These are phyloP conservation scores for Cyclotella distinguenda DNA, from an alignment of 108 stramenopile genomes.

Conservation along the genomic window DNA sequence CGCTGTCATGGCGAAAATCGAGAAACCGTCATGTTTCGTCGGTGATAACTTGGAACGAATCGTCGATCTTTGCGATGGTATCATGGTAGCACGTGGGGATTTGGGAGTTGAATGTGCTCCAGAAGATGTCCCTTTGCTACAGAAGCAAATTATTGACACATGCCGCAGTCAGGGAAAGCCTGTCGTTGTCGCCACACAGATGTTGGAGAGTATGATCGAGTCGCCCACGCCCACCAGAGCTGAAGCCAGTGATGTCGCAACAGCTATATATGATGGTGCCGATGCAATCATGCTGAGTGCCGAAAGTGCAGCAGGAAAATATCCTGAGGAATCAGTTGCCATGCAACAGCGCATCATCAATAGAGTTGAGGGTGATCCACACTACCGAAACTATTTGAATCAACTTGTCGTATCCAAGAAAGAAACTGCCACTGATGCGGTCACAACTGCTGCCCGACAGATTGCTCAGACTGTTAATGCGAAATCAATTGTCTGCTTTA, in stretches of 20 bases:
- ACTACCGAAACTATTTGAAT: conserved; percentile 46
- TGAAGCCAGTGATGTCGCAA: conserved; percentile 85
- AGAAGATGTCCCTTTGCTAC: conserved; percentile 94
- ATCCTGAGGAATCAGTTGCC: conserved; percentile 65
- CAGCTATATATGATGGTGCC: conserved; percentile 86
- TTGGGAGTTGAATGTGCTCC: conserved; percentile 95
- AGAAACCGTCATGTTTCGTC: conserved; percentile 74
- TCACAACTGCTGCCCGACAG: conserved; percentile 69
- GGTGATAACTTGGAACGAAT: conserved; percentile 69
- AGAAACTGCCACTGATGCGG: conserved; percentile 72
- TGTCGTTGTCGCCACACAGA: conserved; percentile 89
- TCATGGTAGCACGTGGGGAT: conserved; percentile 86
- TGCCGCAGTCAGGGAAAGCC: conserved; percentile 87
- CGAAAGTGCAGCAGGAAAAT: conserved; percentile 74
- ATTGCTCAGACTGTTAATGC: conserved; percentile 62
- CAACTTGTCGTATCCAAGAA: conserved; percentile 30
- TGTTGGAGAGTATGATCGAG: conserved; percentile 83
- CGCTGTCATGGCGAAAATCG: conserved; percentile 82
- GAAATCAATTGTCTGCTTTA: conserved; percentile 81
- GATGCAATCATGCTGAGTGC: conserved; percentile 89
- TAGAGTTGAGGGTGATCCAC: conserved; percentile 71
- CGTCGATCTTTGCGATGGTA: conserved; percentile 73
- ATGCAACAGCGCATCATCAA: conserved; percentile 88
- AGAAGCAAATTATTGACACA: conserved; percentile 93
- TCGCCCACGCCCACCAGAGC: conserved; percentile 84